Evolutionary conservation across 1,284 basidiomycete species (phyloP), one percentile per base, ranked within the genome.

Genomic region (Ustilago trichophora): DNA sequence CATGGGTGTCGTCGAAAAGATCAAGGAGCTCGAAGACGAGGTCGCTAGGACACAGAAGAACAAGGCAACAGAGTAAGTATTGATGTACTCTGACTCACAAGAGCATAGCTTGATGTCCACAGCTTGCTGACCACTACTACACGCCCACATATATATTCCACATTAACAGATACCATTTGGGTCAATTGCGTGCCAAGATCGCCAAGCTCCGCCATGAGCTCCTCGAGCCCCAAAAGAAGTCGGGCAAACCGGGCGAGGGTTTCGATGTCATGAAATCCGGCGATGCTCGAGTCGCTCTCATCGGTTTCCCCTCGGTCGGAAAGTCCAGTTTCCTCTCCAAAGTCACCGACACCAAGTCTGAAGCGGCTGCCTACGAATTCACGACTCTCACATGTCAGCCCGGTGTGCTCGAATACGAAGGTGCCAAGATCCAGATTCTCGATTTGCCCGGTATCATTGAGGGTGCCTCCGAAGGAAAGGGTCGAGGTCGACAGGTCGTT

Each of bases 361-460:
- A 90, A 75, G 85, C 91, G 0, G 95, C 94, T 10, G 91, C 93
- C 9, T 98, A 98, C 81, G 94, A 97, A 81, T 98, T 96, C 83
- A 97, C 93, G 1, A 95, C 92, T 3, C 85, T 94, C 31, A 93
- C 93, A 31, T 64, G 59, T 36, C 59, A 64, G 31, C 66, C 66
- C 16, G 73, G 73, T 47, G 73, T 75, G 34, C 56, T 68, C 19
- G 66, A 72, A 29, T 68, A 73, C 46, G 58, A 95, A 94, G 18
- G 82, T 15, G 57, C 66, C 8, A 64, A 59, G 36, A 75, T 76
- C 21, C 66, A 64, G 56, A 60, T 77, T 40, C 56, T 98, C 40
- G 95, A 98, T 87, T 83, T 98, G 52, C 95, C 95, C 3, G 95
- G 95, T 83, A 98, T 98, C 78, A 93, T 98, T 19, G 94, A 98